Percentiles rank a stretch among this genome's conserved stretches.
Evolutionary conservation across 805 yeast genomes (phyloP).

Genomic region (Starmerella ratchasimensis): DNA sequence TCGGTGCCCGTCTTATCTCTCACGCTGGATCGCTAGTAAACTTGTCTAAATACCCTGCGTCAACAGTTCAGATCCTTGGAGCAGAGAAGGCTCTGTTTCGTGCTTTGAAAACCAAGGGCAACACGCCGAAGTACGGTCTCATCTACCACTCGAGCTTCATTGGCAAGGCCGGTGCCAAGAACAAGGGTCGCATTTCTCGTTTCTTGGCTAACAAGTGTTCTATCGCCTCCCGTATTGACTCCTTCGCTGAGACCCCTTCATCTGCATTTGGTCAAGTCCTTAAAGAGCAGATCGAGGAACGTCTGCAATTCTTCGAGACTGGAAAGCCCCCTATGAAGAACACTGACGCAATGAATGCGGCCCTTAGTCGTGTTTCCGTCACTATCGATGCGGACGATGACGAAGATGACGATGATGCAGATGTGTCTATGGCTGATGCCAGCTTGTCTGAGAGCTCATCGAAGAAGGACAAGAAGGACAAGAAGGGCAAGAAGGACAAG

Average conservation of each 20-base stretch:
- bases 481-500: slow-evolving; percentile 38
- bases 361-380: slow-evolving; percentile 50
- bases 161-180: slow-evolving; percentile 87
- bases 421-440: slow-evolving; percentile 25
- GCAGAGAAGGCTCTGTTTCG: slow-evolving; percentile 95
- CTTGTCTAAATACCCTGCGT: slow-evolving; percentile 95
- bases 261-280: slow-evolving; percentile 79
- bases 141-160: slow-evolving; percentile 90
- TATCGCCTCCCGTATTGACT: slow-evolving; percentile 96
- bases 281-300: slow-evolving; percentile 95
- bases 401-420: slow-evolving; percentile 33
- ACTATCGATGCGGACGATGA: slow-evolving; percentile 29
- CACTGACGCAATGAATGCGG: slow-evolving; percentile 84
- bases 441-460: slow-evolving; percentile 39
- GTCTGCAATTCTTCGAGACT: slow-evolving; percentile 88
- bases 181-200: slow-evolving; percentile 98
- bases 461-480: slow-evolving; percentile 37
- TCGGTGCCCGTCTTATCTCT: slow-evolving; percentile 95
- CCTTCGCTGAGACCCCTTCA: slow-evolving; percentile 88
- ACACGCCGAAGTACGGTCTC: slow-evolving; percentile 92
- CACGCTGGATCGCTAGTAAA: slow-evolving; percentile 97
- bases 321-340: slow-evolving; percentile 96
- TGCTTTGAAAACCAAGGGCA: slow-evolving; percentile 91
- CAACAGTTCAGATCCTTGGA: slow-evolving; percentile 95
- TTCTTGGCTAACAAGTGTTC: slow-evolving; percentile 98